A percentile compares a stretch with the other conserved stretches of the same genome.
Conservation (phyloP, 202 grass and related monocot genomes). For the Elaeis oleifera region DNA sequence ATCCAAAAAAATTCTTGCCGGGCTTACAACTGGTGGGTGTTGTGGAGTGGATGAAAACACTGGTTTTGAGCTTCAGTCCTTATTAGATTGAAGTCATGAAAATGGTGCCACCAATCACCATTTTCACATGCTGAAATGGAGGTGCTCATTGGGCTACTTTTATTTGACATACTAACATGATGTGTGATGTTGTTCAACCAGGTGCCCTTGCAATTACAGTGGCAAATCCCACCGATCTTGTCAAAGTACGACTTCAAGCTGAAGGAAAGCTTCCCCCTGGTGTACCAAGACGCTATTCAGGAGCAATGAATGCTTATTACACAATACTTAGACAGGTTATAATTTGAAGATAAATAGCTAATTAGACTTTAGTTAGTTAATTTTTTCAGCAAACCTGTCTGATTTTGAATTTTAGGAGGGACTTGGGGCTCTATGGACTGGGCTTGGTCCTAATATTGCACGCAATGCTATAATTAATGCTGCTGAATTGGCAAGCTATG, state of each 20-base stretch:
- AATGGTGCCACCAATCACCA: not conserved
- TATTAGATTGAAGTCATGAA: not conserved
- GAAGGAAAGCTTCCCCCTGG: slow-evolving; percentile 83
- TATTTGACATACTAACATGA: not conserved
- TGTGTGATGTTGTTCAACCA: slow-evolving; percentile 23
- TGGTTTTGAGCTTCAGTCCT: not conserved
- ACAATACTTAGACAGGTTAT: slow-evolving; percentile 66
- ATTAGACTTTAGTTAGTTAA: not conserved
- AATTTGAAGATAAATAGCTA: not conserved
- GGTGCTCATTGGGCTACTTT: not conserved
- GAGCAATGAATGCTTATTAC: slow-evolving; percentile 64
- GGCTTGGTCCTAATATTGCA: slow-evolving; percentile 65
- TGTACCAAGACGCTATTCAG: slow-evolving; percentile 53
- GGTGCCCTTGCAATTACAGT: slow-evolving; percentile 71
- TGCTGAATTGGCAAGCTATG: slow-evolving; percentile 90
- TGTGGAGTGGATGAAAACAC: not conserved
- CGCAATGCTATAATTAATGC: slow-evolving; percentile 84
- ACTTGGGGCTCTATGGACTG: slow-evolving; percentile 56
- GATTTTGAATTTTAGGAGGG: slow-evolving; percentile 52
- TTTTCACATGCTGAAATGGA: slow-evolving; percentile 4
- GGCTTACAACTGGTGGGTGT: slow-evolving; percentile 68
- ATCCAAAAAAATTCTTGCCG: slow-evolving; percentile 80
- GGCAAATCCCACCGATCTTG: slow-evolving; percentile 94
- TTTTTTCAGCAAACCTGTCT: not conserved
- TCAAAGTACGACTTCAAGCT: slow-evolving; percentile 81